Percentiles rank a stretch among this genome's conserved stretches.
These are phyloP conservation scores for Fraxinus sp. DNA, from an alignment of 305 asterid genomes.

Conservation along the genomic window DNA sequence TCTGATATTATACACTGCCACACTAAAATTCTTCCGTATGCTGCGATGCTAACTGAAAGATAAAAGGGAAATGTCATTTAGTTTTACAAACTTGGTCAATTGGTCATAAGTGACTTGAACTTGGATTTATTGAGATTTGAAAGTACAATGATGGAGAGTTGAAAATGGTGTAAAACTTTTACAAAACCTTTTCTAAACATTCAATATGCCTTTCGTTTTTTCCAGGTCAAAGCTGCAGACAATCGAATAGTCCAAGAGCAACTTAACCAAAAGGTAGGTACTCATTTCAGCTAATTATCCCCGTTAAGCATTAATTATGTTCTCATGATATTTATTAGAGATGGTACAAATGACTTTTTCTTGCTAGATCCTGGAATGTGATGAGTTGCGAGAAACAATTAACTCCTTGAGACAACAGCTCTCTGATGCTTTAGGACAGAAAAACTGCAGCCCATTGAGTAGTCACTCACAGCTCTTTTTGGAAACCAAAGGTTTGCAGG, in stretches of 20 bases:
- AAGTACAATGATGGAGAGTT: slow-evolving; percentile 16
- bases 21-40: too few relatives aligned
- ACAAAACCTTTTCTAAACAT: slow-evolving; percentile 4
- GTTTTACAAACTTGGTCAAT: not conserved
- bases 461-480: slow-evolving; percentile 43
- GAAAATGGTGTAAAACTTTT: not conserved
- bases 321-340: slow-evolving; percentile 17
- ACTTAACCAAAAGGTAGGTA: slow-evolving; percentile 77
- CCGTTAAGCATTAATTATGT: not conserved
- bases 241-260: slow-evolving; percentile 92
- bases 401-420: slow-evolving; percentile 65
- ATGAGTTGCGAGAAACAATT: slow-evolving; percentile 65
- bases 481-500: slow-evolving; percentile 37
- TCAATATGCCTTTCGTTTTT: slow-evolving; percentile 26
- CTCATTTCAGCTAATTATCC: slow-evolving; percentile 28
- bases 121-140: slow-evolving; percentile 1
- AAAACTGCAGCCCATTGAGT: slow-evolving; percentile 35
- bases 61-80: too few relatives aligned
- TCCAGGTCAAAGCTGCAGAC: slow-evolving; percentile 92
- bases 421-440: slow-evolving; percentile 48
- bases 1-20: too few relatives aligned
- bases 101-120: slow-evolving; percentile 14
- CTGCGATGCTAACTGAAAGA: too few relatives aligned
- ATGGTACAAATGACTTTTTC: slow-evolving; percentile 8
- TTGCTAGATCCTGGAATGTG: slow-evolving; percentile 67